Conservation (phyloP, 352 stramenopile species). For the Peronospora belbahrii region DNA sequence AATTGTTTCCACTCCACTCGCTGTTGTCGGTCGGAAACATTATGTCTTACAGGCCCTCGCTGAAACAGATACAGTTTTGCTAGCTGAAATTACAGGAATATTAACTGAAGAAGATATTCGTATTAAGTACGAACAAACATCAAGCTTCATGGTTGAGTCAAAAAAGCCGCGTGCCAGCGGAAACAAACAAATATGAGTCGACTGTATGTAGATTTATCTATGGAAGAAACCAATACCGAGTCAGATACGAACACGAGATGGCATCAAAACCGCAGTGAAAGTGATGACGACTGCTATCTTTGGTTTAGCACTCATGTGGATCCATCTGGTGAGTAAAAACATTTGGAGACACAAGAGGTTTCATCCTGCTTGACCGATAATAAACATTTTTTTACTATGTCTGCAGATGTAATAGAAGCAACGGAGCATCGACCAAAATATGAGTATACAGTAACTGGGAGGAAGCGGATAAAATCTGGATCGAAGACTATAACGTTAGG, state of each 20-base stretch:
- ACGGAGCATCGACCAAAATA: slow-evolving; percentile 61
- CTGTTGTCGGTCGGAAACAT: not conserved
- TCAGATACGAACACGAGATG: slow-evolving; percentile 7
- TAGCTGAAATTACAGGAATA: not conserved
- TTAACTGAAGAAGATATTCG: too few relatives aligned
- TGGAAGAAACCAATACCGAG: slow-evolving; percentile 30
- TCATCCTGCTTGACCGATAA: not conserved
- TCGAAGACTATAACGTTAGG: slow-evolving; percentile 49
- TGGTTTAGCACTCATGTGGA: slow-evolving; percentile 62
- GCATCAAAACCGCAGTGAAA: slow-evolving; percentile 4
- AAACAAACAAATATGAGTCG: too few relatives aligned
- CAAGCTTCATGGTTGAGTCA: too few relatives aligned
- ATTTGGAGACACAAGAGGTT: not conserved
- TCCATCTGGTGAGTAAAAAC: slow-evolving; percentile 48
- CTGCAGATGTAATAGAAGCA: slow-evolving; percentile 66
- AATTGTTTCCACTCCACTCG: slow-evolving; percentile 29
- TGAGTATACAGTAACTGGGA: slow-evolving; percentile 66
- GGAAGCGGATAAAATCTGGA: slow-evolving; percentile 62
- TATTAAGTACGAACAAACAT: slow-evolving; percentile 5
- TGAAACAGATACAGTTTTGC: not conserved
- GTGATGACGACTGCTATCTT: slow-evolving; percentile 31
- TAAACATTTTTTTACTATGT: slow-evolving; percentile 1
- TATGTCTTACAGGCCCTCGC: not conserved
- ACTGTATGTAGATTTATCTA: slow-evolving; percentile 24
- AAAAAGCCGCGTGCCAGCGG: too few relatives aligned